A percentile compares a stretch with the other conserved stretches of the same genome.
These are phyloP conservation scores for Terfezia claveryi DNA, from an alignment of 495 filamentous ascomycete species.

Conservation along the genomic window DNA sequence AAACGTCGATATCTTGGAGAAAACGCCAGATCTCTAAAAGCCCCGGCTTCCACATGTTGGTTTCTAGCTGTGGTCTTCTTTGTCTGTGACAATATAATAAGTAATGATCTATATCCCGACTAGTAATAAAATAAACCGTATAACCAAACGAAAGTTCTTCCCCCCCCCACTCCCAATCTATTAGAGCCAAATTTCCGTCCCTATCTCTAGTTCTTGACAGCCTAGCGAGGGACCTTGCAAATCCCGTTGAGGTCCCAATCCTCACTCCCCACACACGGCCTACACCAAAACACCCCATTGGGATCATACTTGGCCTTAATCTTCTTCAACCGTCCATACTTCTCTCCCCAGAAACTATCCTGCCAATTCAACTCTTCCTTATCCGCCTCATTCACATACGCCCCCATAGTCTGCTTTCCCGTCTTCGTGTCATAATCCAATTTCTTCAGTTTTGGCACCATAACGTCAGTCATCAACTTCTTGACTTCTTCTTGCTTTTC, in stretches of 20 bases:
- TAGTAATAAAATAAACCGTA: too few relatives aligned
- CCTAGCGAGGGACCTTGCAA: constrained; percentile 1
- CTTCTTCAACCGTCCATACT: constrained; percentile 22
- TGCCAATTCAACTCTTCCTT: constrained; percentile 25
- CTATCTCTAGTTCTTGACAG: not conserved
- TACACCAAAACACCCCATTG: constrained; percentile 25
- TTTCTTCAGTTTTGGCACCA: constrained; percentile 24
- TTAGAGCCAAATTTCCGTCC: too few relatives aligned
- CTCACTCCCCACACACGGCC: constrained; percentile 28
- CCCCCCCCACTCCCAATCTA: too few relatives aligned
- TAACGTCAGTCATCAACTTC: constrained; percentile 19
- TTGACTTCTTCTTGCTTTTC: constrained; percentile 19
- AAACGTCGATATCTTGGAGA: too few relatives aligned
- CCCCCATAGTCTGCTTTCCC: constrained; percentile 15
- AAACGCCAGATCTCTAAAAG: too few relatives aligned
- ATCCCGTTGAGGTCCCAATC: constrained; percentile 16
- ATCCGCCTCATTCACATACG: constrained; percentile 30
- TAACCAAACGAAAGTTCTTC: too few relatives aligned
- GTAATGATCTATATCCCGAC: too few relatives aligned
- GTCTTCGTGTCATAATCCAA: constrained; percentile 20
- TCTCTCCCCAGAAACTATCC: constrained; percentile 29
- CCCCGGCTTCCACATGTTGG: too few relatives aligned
- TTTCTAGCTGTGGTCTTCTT: too few relatives aligned
- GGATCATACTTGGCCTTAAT: constrained; percentile 30
- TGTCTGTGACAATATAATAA: too few relatives aligned